A percentile compares a stretch with the other conserved stretches of the same genome.
These are phyloP conservation scores for Biscogniauxia marginata DNA, from an alignment of 2,329 filamentous ascomycete species.

Conservation along the genomic window DNA sequence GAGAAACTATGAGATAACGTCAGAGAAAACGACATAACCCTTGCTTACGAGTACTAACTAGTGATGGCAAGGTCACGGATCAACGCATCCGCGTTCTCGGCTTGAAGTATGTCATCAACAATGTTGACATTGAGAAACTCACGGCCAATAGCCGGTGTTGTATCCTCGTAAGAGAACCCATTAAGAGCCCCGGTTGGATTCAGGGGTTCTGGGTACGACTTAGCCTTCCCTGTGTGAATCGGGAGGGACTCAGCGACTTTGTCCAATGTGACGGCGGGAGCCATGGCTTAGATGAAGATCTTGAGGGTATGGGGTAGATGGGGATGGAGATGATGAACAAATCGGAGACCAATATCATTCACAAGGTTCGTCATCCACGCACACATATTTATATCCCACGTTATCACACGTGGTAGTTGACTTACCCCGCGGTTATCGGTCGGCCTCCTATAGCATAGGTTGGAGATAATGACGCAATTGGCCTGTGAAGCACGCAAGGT, in stretches of 20 bases:
- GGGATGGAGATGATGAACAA: background rate
- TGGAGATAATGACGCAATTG: background rate
- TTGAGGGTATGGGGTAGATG: background rate
- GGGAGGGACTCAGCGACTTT: slow-evolving; percentile 1
- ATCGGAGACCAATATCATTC: background rate
- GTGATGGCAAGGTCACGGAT: slow-evolving; percentile 61
- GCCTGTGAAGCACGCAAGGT: background rate
- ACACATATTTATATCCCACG: background rate
- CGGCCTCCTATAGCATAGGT: background rate
- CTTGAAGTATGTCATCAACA: slow-evolving; percentile 52
- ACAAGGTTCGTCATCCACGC: background rate
- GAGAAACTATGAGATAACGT: slow-evolving; percentile 47
- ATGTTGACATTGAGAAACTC: slow-evolving; percentile 53
- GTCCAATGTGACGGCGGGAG: slow-evolving; percentile 3
- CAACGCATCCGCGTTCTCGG: slow-evolving; percentile 51
- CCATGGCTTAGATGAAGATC: slow-evolving; percentile 1
- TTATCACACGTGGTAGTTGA: background rate
- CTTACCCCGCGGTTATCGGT: background rate
- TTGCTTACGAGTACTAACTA: slow-evolving; percentile 36
- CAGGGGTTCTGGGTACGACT: slow-evolving; percentile 24
- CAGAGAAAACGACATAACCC: slow-evolving; percentile 2
- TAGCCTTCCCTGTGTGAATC: slow-evolving; percentile 4
- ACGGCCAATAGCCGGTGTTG: slow-evolving; percentile 54
- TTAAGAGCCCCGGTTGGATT: slow-evolving; percentile 40
- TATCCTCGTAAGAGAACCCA: slow-evolving; percentile 44